Conservation (phyloP, 176 grass and related monocot species). For the Pontederia paniculata region DNA sequence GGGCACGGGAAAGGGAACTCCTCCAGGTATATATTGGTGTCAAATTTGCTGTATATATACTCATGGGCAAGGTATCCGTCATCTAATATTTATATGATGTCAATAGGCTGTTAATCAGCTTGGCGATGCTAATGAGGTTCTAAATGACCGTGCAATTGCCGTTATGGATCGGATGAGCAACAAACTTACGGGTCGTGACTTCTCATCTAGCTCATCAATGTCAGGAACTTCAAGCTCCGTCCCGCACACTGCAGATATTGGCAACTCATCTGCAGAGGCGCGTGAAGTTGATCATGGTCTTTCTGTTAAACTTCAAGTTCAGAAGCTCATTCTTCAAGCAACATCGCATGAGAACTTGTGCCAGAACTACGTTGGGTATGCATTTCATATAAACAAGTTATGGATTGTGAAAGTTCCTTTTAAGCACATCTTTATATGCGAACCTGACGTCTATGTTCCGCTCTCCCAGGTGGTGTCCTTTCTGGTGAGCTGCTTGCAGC, state of each 20-base stretch:
- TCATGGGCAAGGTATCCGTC: background rate
- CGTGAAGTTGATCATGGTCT: conserved; percentile 58
- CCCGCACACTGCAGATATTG: conserved; percentile 34
- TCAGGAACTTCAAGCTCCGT: conserved; percentile 27
- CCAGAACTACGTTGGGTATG: conserved; percentile 92
- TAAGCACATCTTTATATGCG: background rate
- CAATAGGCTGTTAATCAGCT: conserved; percentile 88
- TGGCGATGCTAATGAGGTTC: conserved; percentile 90
- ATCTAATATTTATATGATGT: conserved; percentile 6
- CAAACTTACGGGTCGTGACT: conserved; percentile 89
- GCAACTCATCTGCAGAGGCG: conserved; percentile 39
- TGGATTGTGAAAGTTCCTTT: background rate
- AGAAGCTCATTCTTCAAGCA: conserved; percentile 87
- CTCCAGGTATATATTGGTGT: conserved; percentile 58
- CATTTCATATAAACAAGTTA: conserved; percentile 1
- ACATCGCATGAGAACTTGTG: conserved; percentile 80
- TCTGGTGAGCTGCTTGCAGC: conserved; percentile 51
- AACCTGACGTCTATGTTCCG: background rate
- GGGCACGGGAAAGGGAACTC: conserved; percentile 72
- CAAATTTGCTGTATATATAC: background rate
- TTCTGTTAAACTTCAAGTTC: conserved; percentile 73
- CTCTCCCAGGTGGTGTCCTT: conserved; percentile 68
- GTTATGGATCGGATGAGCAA: conserved; percentile 98
- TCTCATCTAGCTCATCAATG: conserved; percentile 45
- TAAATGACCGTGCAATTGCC: conserved; percentile 87